Evolutionary conservation across 805 yeast species (phyloP).

Genomic region (Wickerhamomyces bisporus): DNA sequence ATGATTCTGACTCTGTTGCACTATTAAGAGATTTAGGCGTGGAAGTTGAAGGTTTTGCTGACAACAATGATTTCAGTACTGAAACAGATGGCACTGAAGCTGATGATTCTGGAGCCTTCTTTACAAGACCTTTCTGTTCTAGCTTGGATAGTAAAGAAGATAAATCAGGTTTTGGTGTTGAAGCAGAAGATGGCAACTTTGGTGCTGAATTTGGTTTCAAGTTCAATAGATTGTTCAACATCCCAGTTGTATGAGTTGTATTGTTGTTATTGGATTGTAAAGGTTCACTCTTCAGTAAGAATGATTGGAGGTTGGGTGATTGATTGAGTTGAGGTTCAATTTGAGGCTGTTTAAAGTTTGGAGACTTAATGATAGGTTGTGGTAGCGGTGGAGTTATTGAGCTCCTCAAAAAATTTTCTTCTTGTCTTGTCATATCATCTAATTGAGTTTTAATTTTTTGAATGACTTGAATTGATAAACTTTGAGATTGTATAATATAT

Average conservation of each 20-base stretch:
- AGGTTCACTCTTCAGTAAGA: background rate
- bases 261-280: background rate
- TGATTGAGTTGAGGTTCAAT: constrained; percentile 12
- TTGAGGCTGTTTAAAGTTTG: no score
- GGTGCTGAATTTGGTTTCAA: constrained; percentile 10
- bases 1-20: background rate
- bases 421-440: constrained; percentile 29
- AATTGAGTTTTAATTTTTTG: constrained; percentile 34
- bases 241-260: constrained; percentile 12
- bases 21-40: background rate
- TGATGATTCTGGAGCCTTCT: constrained; percentile 7
- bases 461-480: constrained; percentile 27
- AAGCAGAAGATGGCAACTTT: constrained; percentile 2
- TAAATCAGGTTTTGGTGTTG: constrained; percentile 10
- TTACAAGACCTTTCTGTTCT: constrained; percentile 19
- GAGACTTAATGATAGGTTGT: no score
- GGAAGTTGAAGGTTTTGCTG: background rate
- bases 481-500: constrained; percentile 29
- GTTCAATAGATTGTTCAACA: constrained; percentile 17
- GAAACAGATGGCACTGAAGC: constrained; percentile 7
- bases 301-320: constrained; percentile 2
- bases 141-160: constrained; percentile 14
- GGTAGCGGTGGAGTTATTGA: constrained; percentile 22
- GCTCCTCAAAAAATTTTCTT: constrained; percentile 30
- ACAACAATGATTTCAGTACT: constrained; percentile 6